Base-by-base conservation (phyloP, 1,139 yeast species). In the Magnusiomyces suaveolens region DNA sequence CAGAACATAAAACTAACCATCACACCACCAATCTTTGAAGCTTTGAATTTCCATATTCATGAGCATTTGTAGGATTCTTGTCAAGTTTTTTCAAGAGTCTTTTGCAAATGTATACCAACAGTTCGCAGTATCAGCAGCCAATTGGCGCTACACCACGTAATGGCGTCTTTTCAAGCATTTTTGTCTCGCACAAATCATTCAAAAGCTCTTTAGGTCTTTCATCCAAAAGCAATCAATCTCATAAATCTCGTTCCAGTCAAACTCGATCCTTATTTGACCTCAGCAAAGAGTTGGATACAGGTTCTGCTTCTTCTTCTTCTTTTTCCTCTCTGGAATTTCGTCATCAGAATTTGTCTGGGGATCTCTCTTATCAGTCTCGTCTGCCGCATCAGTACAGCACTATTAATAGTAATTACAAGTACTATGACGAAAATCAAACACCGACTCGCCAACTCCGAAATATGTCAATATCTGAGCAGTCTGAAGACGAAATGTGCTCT, bases 101-200 rank as follows among this genome's bases (percentile, higher is more conserved):
- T 16, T 4, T 4, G 2, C 21, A 23, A 25, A 44, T 44, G 47
- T 18, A 44, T 20, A 33, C 33, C 20, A 44, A 44, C 25, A n/a
- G 25, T 4, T 20, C 23, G 3, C 47, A 44, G 3, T 20, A 44
- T 14, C 55, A 58, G 26, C 55, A 57, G 26, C 62, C 60, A 10
- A 52, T 60, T 24, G 62, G 60, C 26, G 54, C 53, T 41, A 51
- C 60, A 16, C 66, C 63, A 50, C 58, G 69, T 36, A 68, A 69
- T 54, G 66, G 65, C 33, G 73, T 71, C 20, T 70, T 69, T 54
- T 64, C 69, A 32, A 65, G 69, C 56, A 70, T 70, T 16, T 70
- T 70, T 58, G 73, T 73, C 32, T 59, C 67, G 21, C 67, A 67
- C 14, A 72, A 72, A 24, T 72, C 72, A n/a, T 36, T 25, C 10